These are phyloP conservation scores for Clarireedia sp. DNA, from an alignment of 2,329 filamentous ascomycete genomes.

Conservation along the genomic window DNA sequence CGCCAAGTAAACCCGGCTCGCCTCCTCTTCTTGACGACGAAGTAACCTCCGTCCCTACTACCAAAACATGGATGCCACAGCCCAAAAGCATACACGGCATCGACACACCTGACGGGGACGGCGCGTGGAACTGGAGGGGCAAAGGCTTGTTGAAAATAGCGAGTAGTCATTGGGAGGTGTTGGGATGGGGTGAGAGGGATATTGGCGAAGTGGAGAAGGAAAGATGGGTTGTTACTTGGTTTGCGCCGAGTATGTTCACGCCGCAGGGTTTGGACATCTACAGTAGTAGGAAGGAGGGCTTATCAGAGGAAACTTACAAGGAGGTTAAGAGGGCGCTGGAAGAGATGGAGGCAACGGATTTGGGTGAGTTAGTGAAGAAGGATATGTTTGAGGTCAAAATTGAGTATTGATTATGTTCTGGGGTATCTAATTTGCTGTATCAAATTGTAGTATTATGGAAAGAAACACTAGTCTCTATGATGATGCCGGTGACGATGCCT, in stretches of 20 bases:
- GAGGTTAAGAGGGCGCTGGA: slow-evolving; percentile 48
- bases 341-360: slow-evolving; percentile 40
- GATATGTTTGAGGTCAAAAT: slow-evolving; percentile 40
- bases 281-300: slow-evolving; percentile 51
- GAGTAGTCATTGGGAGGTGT: slow-evolving; percentile 69
- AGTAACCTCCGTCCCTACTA: slow-evolving; percentile 55
- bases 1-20: slow-evolving; percentile 15
- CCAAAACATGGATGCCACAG: slow-evolving; percentile 35
- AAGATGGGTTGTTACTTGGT: slow-evolving; percentile 77
- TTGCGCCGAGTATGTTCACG: slow-evolving; percentile 75
- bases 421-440: background rate
- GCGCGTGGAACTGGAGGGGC: slow-evolving; percentile 67
- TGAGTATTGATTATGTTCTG: slow-evolving; percentile 14
- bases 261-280: slow-evolving; percentile 77
- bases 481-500: slow-evolving; percentile 22
- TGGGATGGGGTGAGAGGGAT: slow-evolving; percentile 57
- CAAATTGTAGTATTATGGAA: background rate
- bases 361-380: slow-evolving; percentile 45
- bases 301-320: slow-evolving; percentile 48
- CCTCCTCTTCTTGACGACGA: slow-evolving; percentile 52
- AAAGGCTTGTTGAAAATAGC: slow-evolving; percentile 67
- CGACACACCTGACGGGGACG: slow-evolving; percentile 43
- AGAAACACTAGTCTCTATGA: slow-evolving; percentile 14
- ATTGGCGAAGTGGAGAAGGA: slow-evolving; percentile 30
- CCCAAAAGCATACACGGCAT: slow-evolving; percentile 57